These are phyloP conservation scores for Bipolaris zeicola DNA, from an alignment of 2,329 filamentous ascomycete species.

Conservation along the genomic window DNA sequence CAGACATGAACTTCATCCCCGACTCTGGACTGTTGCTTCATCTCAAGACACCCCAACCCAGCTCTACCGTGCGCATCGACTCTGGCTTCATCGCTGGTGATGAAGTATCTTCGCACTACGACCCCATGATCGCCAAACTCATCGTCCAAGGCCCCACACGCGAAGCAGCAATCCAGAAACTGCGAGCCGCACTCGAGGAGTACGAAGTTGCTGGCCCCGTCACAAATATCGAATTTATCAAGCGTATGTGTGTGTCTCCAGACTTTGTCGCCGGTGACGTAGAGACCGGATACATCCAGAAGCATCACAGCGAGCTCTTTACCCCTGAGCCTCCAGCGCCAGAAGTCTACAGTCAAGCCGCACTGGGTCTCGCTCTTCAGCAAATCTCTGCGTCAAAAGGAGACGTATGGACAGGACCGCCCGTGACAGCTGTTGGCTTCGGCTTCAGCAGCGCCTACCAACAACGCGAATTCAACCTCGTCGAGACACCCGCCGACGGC, in stretches of 20 bases:
- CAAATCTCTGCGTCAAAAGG: conserved; percentile 34
- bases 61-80: conserved; percentile 83
- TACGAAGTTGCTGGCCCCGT: conserved; percentile 93
- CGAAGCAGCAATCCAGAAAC: conserved; percentile 79
- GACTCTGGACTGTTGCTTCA: conserved; percentile 89
- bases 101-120: conserved; percentile 91
- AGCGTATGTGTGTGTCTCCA: conserved; percentile 78
- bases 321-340: conserved; percentile 63
- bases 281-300: conserved; percentile 95
- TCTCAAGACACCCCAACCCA: conserved; percentile 71
- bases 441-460: conserved; percentile 58
- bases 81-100: conserved; percentile 91
- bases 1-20: conserved; percentile 87
- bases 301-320: conserved; percentile 82
- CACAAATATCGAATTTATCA: conserved; percentile 97
- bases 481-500: conserved; percentile 54
- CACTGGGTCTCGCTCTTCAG: conserved; percentile 71
- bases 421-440: conserved; percentile 59
- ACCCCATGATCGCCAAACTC: conserved; percentile 98
- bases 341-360: conserved; percentile 86
- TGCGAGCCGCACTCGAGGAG: conserved; percentile 77
- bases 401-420: conserved; percentile 51
- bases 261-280: conserved; percentile 87
- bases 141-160: conserved; percentile 85
- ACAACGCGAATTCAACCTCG: conserved; percentile 65